Conservation (phyloP, 2,329 filamentous ascomycete species). For the Pseudogymnoascus sp. region DNA sequence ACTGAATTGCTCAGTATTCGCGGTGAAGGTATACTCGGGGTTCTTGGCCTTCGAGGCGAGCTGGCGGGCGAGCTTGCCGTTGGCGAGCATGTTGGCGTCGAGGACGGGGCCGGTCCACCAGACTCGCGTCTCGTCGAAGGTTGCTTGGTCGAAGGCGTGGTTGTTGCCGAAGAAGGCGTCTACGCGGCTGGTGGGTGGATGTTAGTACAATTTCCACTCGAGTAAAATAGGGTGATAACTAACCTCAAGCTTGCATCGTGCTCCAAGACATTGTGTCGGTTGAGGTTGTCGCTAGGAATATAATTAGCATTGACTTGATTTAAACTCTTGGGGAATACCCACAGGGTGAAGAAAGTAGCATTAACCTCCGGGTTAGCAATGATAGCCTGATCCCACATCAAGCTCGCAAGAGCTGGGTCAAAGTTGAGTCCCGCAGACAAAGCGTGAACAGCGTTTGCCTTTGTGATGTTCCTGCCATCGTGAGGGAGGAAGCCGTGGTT, state of each 20-base stretch:
- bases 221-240: constrained; percentile 13
- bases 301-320: neutral
- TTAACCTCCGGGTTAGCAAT: constrained; percentile 39
- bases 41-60: constrained; percentile 41
- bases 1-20: constrained; percentile 39
- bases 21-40: constrained; percentile 43
- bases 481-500: constrained; percentile 41
- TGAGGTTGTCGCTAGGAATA: constrained; percentile 35
- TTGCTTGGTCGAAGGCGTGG: constrained; percentile 45
- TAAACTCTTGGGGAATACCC: neutral
- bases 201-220: neutral
- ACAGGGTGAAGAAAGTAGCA: constrained; percentile 38
- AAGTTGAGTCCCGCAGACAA: constrained; percentile 40
- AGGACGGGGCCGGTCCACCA: constrained; percentile 43
- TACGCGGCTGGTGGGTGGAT: constrained; percentile 34
- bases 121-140: constrained; percentile 41
- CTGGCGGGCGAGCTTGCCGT: constrained; percentile 41
- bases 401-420: constrained; percentile 32
- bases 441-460: constrained; percentile 32
- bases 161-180: constrained; percentile 48
- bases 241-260: constrained; percentile 44
- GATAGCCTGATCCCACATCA: constrained; percentile 42
- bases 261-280: constrained; percentile 43
- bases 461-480: constrained; percentile 35
- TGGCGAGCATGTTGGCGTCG: constrained; percentile 38